A percentile compares a stretch with the other conserved stretches of the same genome.
Evolutionary conservation across 176 grass and related monocot genomes (phyloP).

Genomic region (Raddia distichophylla): DNA sequence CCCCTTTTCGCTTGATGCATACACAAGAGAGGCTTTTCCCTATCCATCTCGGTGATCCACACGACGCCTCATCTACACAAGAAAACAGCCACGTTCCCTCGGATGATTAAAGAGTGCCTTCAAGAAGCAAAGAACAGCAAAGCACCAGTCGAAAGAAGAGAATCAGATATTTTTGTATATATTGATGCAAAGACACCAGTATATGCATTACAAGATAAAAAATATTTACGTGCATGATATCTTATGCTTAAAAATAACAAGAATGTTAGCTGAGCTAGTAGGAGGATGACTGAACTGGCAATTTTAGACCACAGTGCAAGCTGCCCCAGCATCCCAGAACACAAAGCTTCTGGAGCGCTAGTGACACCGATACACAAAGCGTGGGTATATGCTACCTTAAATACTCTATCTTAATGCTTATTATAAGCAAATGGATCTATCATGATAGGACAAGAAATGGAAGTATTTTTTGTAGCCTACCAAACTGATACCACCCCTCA

Average conservation of each 20-base stretch:
- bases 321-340: conserved; percentile 38
- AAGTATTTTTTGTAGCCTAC: conserved; percentile 34
- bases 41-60: conserved; percentile 98
- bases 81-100: background rate
- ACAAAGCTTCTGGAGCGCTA: background rate
- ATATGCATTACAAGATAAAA: background rate
- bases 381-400: conserved; percentile 2
- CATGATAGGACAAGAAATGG: conserved; percentile 38
- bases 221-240: background rate
- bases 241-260: background rate
- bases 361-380: background rate
- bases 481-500: conserved; percentile 40
- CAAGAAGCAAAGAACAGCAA: background rate
- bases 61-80: conserved; percentile 78
- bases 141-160: background rate
- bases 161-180: background rate
- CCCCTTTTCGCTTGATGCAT: conserved; percentile 86
- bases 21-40: conserved; percentile 90
- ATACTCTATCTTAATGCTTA: conserved; percentile 32
- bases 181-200: background rate
- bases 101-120: conserved; percentile 12
- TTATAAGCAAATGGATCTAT: conserved; percentile 40
- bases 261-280: background rate
- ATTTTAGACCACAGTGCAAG: conserved; percentile 39
- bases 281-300: conserved; percentile 37